These are phyloP conservation scores for Ogataea degrootiae DNA, from an alignment of 805 yeast genomes.

Conservation along the genomic window DNA sequence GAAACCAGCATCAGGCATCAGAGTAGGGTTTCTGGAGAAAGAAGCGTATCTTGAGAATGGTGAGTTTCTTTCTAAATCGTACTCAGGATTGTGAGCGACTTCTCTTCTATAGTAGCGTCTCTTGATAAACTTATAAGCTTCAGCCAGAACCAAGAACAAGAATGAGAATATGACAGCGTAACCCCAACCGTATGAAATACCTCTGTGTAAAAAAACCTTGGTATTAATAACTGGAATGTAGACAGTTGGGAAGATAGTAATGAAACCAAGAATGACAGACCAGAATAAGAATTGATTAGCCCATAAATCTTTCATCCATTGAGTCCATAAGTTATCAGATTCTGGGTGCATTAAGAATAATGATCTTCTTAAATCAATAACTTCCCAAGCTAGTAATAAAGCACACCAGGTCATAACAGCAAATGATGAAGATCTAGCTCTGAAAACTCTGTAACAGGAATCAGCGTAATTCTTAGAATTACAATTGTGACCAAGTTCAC, in stretches of 20 bases:
- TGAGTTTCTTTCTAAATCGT: constrained; percentile 56
- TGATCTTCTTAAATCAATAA: constrained; percentile 65
- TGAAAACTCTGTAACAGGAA: constrained; percentile 59
- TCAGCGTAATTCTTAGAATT: constrained; percentile 40
- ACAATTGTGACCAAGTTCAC: constrained; percentile 61
- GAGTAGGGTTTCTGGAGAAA: constrained; percentile 49
- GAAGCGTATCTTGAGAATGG: constrained; percentile 62
- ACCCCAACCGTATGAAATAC: constrained; percentile 80
- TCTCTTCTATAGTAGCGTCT: constrained; percentile 45
- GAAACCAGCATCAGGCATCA: constrained; percentile 15
- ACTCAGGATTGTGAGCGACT: constrained; percentile 52
- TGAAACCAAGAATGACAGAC: constrained; percentile 69
- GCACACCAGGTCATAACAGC: constrained; percentile 87
- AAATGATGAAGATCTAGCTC: constrained; percentile 73
- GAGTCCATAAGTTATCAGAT: constrained; percentile 53
- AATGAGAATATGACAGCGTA: constrained; percentile 56
- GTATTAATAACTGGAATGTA: constrained; percentile 85
- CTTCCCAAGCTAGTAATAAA: constrained; percentile 78
- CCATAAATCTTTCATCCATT: constrained; percentile 64
- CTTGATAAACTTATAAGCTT: constrained; percentile 63
- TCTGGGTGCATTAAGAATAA: constrained; percentile 68
- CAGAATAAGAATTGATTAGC: constrained; percentile 72
- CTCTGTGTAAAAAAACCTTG: constrained; percentile 67
- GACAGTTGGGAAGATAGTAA: constrained; percentile 73
- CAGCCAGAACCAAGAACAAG: constrained; percentile 56